A percentile compares a stretch with the other conserved stretches of the same genome.
phyloP scores from a whole-genome alignment of 2,329 filamentous ascomycete genomes.

The Teratosphaeria pseudoeucalypti region DNA sequence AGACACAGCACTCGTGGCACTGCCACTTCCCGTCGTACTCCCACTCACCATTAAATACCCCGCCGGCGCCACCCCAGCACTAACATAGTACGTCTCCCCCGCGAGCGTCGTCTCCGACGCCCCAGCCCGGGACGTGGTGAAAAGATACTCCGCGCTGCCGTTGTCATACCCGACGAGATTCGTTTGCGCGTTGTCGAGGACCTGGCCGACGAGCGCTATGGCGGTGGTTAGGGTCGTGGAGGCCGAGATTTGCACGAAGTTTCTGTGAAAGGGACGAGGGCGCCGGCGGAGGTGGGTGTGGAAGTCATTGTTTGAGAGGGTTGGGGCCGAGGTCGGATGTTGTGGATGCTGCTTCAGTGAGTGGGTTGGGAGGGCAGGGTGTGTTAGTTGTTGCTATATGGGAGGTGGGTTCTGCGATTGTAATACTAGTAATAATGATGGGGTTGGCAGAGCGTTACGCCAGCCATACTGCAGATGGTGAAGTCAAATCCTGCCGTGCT shows the following conservation, averaged over 20 bases:
- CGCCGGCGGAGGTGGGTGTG: not conserved
- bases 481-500: not conserved
- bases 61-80: not conserved
- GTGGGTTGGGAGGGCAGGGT: no score
- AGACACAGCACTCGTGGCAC: not conserved
- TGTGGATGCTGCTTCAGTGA: no score
- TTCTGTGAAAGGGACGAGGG: not conserved
- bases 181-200: not conserved
- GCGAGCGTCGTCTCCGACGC: not conserved
- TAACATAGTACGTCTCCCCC: not conserved
- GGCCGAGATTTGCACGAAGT: not conserved
- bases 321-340: no score
- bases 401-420: no score
- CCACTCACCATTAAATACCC: not conserved
- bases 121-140: not conserved
- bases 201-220: not conserved
- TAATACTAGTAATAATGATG: no score
- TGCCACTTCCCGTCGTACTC: not conserved
- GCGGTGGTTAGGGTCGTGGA: not conserved
- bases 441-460: not conserved
- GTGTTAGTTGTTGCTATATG: no score
- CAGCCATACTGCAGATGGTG: not conserved
- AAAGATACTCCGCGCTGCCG: not conserved
- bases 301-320: no score
- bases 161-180: not conserved